phyloP scores from a whole-genome alignment of 768 basidiomycete species.

The Cystobasidium ongulense region DNA sequence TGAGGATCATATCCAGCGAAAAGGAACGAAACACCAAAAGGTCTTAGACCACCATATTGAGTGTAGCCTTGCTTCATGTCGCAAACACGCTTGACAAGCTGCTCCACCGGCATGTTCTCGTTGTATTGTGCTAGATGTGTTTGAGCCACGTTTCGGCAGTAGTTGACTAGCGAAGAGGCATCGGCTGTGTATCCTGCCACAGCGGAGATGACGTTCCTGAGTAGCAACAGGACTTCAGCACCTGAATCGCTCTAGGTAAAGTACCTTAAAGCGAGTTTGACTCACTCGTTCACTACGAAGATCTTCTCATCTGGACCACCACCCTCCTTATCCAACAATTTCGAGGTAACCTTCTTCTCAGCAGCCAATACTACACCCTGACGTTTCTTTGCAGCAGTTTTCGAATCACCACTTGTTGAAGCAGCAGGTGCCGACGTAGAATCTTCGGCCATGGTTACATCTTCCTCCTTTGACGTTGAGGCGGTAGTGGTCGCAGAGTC shows the following conservation, averaged over 20 bases:
- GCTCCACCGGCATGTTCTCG: slow-evolving; percentile 94
- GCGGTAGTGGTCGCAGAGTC: neutral
- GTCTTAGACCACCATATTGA: slow-evolving; percentile 66
- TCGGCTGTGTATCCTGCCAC: slow-evolving; percentile 95
- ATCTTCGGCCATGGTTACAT: slow-evolving; percentile 33
- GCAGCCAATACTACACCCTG: slow-evolving; percentile 86
- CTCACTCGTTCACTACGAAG: slow-evolving; percentile 71
- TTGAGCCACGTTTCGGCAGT: slow-evolving; percentile 81
- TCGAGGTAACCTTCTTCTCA: slow-evolving; percentile 97
- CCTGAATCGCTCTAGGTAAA: slow-evolving; percentile 42
- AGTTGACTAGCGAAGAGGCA: slow-evolving; percentile 94
- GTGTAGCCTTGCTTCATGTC: slow-evolving; percentile 82
- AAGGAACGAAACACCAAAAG: slow-evolving; percentile 92
- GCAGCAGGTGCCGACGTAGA: slow-evolving; percentile 39
- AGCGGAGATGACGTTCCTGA: slow-evolving; percentile 86
- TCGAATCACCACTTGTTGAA: slow-evolving; percentile 34
- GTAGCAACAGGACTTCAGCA: slow-evolving; percentile 10
- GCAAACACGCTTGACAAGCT: slow-evolving; percentile 84
- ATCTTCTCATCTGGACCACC: slow-evolving; percentile 98
- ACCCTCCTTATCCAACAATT: slow-evolving; percentile 88
- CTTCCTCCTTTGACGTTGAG: neutral
- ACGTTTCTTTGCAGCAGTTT: slow-evolving; percentile 45
- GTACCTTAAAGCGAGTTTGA: neutral
- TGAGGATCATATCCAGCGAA: slow-evolving; percentile 96
- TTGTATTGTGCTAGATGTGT: slow-evolving; percentile 80